These are phyloP conservation scores for Closterium sp. DNA, from an alignment of 139 green algal genomes.

Conservation along the genomic window DNA sequence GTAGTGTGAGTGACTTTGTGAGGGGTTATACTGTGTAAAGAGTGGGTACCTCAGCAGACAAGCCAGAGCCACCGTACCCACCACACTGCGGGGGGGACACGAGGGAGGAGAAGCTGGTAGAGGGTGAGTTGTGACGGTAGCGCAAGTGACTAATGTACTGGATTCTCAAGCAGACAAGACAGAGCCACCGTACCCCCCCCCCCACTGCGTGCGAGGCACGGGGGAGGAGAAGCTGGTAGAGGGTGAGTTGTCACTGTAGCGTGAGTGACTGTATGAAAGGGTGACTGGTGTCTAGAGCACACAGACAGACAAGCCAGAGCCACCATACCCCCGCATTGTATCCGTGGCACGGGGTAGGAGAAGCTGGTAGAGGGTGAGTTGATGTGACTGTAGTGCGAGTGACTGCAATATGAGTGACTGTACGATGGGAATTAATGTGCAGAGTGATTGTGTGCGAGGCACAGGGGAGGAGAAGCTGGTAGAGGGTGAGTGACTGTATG, in stretches of 20 bases:
- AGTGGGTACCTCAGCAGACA: conserved; percentile 4
- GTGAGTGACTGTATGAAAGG: too few relatives aligned
- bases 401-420: too few relatives aligned
- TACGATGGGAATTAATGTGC: too few relatives aligned
- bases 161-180: too few relatives aligned
- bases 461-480: conserved; percentile 46
- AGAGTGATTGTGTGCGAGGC: conserved; percentile 28
- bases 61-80: conserved; percentile 39
- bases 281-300: too few relatives aligned
- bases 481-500: neutral
- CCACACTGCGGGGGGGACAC: conserved; percentile 37
- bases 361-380: conserved; percentile 22
- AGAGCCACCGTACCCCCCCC: conserved; percentile 38
- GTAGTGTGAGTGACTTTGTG: too few relatives aligned
- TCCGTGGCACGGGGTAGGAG: conserved; percentile 43
- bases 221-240: conserved; percentile 40
- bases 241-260: neutral
- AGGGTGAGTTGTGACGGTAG: neutral
- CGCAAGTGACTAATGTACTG: neutral
- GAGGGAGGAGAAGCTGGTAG: conserved; percentile 42
- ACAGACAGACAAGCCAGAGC: conserved; percentile 30
- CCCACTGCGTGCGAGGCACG: conserved; percentile 37
- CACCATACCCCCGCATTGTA: conserved; percentile 44
- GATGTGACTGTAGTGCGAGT: neutral
- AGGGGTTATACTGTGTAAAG: too few relatives aligned